These are phyloP conservation scores for Aphanocladium album DNA, from an alignment of 2,329 filamentous ascomycete species.

Conservation along the genomic window DNA sequence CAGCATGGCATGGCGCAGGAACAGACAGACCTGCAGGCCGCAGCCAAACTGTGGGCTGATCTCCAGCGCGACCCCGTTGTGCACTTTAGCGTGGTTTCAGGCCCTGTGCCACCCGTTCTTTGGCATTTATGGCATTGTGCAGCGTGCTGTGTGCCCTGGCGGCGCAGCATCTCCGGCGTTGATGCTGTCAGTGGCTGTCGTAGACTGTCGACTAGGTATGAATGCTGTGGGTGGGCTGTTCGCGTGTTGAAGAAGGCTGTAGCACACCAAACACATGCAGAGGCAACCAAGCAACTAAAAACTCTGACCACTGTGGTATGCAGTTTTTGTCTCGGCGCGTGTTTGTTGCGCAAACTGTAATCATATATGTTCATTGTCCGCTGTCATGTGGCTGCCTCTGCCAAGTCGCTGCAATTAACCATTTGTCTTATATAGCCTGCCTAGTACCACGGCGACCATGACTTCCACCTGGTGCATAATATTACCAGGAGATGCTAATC, in stretches of 20 bases:
- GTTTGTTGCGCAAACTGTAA: neutral
- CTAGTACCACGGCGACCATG: neutral
- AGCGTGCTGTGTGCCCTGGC: neutral
- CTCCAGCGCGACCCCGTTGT: constrained; percentile 4
- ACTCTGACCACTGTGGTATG: neutral
- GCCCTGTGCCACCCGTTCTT: neutral
- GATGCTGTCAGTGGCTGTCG: neutral
- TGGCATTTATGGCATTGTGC: neutral
- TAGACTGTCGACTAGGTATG: neutral
- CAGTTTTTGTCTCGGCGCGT: neutral
- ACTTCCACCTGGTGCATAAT: neutral
- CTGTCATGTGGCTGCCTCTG: neutral
- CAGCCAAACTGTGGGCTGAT: neutral
- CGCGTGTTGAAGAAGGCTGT: neutral
- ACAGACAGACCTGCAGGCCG: neutral
- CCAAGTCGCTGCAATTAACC: no score
- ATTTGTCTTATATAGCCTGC: neutral
- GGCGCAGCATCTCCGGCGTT: neutral
- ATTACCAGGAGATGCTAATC: neutral
- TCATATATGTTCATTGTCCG: neutral
- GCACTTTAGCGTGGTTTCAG: constrained; percentile 9
- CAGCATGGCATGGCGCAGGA: constrained; percentile 5
- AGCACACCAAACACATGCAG: no score
- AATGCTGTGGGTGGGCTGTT: neutral
- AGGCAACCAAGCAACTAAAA: neutral